Evolutionary conservation across 768 basidiomycete genomes (phyloP).

Genomic region (Tricholoma furcatifolium): DNA sequence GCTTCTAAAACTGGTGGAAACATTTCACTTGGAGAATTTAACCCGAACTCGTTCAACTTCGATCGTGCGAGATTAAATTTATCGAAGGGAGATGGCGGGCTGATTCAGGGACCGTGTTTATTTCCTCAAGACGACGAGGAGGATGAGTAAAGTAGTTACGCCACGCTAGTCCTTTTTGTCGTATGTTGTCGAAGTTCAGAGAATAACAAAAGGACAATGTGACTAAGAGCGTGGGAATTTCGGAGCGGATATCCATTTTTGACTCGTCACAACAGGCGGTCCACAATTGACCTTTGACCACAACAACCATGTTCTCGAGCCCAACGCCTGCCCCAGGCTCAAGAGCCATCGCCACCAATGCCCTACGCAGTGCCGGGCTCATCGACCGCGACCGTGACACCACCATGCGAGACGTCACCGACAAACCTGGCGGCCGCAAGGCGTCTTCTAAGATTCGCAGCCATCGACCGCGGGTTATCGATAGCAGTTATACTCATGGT

Average conservation of each 20-base stretch:
- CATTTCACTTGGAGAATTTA: background rate
- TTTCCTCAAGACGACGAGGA: slow-evolving; percentile 24
- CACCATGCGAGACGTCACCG: slow-evolving; percentile 68
- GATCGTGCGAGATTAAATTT: background rate
- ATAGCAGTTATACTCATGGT: slow-evolving; percentile 52
- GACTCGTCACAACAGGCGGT: slow-evolving; percentile 31
- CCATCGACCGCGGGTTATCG: slow-evolving; percentile 60
- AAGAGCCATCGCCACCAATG: slow-evolving; percentile 56
- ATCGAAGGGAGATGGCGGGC: slow-evolving; percentile 28
- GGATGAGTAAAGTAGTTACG: slow-evolving; percentile 7
- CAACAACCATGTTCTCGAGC: slow-evolving; percentile 52
- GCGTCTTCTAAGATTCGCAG: slow-evolving; percentile 58
- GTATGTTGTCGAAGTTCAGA: background rate
- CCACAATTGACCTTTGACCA: slow-evolving; percentile 11
- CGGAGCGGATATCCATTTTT: slow-evolving; percentile 26
- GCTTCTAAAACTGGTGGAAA: slow-evolving; percentile 5
- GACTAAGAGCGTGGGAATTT: slow-evolving; percentile 24
- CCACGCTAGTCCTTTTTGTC: background rate
- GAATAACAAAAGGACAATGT: background rate
- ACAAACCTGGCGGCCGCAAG: slow-evolving; percentile 75
- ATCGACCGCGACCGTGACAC: slow-evolving; percentile 76
- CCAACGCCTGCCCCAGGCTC: slow-evolving; percentile 58
- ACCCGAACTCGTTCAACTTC: background rate
- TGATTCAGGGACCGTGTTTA: slow-evolving; percentile 32
- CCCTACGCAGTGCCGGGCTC: slow-evolving; percentile 70